These are phyloP conservation scores for Talaromyces sp. DNA, from an alignment of 2,329 filamentous ascomycete species.

Conservation along the genomic window DNA sequence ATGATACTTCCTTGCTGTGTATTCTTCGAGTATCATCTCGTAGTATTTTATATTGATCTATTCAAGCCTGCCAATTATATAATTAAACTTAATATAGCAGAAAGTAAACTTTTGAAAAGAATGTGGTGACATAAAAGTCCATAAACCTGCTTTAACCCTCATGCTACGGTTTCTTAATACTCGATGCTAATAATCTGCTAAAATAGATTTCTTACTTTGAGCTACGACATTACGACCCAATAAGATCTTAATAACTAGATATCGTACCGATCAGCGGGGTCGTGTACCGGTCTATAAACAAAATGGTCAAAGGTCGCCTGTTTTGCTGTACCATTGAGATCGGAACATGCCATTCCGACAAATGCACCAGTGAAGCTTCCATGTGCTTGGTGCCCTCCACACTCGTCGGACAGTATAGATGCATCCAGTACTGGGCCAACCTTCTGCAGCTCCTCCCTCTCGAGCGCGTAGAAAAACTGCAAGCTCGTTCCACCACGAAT, in stretches of 20 bases:
- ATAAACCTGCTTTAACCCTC: too few species aligned
- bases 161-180: too few species aligned
- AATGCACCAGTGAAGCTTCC: conserved; percentile 11
- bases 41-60: background rate
- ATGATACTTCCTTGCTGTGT: background rate
- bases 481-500: conserved; percentile 9
- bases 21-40: background rate
- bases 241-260: background rate
- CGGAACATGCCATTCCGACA: conserved; percentile 11
- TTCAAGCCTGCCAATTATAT: background rate
- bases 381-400: conserved; percentile 10
- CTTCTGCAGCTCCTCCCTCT: conserved; percentile 7
- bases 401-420: conserved; percentile 8
- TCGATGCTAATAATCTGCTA: background rate
- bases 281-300: conserved; percentile 8
- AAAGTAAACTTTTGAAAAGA: background rate
- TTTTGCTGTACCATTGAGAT: conserved; percentile 9
- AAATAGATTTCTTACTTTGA: background rate
- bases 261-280: conserved; percentile 7
- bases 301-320: conserved; percentile 8
- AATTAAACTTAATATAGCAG: background rate
- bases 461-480: conserved; percentile 7
- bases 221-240: background rate
- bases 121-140: too few species aligned
- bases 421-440: conserved; percentile 8